Conservation (phyloP, 805 yeast species). For the Barnettozyma sucrosica region DNA sequence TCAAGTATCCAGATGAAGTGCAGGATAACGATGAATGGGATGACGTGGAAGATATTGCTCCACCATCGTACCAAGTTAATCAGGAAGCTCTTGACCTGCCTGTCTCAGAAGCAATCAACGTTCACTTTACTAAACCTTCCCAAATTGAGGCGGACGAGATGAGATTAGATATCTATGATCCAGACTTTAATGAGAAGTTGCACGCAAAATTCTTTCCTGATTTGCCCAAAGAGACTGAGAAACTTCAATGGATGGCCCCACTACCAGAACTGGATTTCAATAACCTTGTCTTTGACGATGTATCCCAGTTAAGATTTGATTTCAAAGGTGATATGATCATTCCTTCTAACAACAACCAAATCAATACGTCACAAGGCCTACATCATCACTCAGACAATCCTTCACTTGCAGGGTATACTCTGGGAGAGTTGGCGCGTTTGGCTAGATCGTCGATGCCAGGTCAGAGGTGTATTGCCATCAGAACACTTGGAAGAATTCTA, state of each 20-base stretch:
- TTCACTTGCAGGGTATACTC: constrained; percentile 85
- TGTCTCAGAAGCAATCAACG: constrained; percentile 37
- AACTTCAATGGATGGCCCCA: constrained; percentile 89
- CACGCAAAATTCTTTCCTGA: constrained; percentile 88
- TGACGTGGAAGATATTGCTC: constrained; percentile 45
- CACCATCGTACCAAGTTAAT: constrained; percentile 42
- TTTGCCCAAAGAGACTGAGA: constrained; percentile 73
- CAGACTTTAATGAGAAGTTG: constrained; percentile 69
- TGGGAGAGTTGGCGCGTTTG: constrained; percentile 74
- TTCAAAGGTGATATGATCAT: constrained; percentile 74
- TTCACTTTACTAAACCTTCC: constrained; percentile 62
- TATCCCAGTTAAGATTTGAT: constrained; percentile 78
- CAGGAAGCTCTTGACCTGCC: constrained; percentile 40
- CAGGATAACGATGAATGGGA: constrained; percentile 41
- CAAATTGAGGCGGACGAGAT: constrained; percentile 15
- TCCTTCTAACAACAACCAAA: constrained; percentile 41
- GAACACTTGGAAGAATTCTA: constrained; percentile 80
- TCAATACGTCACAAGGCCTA: constrained; percentile 59
- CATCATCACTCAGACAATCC: constrained; percentile 93
- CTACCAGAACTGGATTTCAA: constrained; percentile 38
- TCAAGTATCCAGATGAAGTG: constrained; percentile 15
- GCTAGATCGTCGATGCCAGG: constrained; percentile 75
- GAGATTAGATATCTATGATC: constrained; percentile 62
- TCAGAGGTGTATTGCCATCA: constrained; percentile 82
- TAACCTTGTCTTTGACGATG: constrained; percentile 34